These are phyloP conservation scores for Ascomycota sp. DNA, from an alignment of 2,329 filamentous ascomycete species.

Conservation along the genomic window DNA sequence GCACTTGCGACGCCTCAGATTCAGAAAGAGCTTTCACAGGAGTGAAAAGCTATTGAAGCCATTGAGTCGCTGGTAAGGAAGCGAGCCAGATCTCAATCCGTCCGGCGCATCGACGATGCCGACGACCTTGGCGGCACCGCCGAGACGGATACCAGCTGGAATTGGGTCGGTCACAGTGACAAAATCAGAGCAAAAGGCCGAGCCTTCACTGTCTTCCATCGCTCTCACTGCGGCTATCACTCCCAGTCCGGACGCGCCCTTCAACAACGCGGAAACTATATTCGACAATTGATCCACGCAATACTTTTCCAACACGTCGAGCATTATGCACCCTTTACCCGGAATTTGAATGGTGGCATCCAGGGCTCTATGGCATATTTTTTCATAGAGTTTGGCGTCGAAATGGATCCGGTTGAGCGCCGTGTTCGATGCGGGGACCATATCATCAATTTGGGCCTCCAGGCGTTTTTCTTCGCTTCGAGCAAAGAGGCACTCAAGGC, in stretches of 20 bases:
- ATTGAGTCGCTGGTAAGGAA: conserved; percentile 40
- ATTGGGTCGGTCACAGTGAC: conserved; percentile 6
- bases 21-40: conserved; percentile 30
- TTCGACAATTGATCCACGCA: conserved; percentile 37
- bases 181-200: conserved; percentile 4
- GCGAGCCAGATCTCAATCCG: conserved; percentile 22
- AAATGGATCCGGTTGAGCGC: too few relatives aligned
- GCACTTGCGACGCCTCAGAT: conserved; percentile 24
- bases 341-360: conserved; percentile 3
- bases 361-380: conserved; percentile 66
- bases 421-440: conserved; percentile 1
- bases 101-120: conserved; percentile 14
- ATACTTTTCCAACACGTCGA: conserved; percentile 19
- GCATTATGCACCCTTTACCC: conserved; percentile 10
- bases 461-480: conserved; percentile 1
- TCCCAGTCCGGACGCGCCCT: too few relatives aligned
- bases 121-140: conserved; percentile 4
- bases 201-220: neutral
- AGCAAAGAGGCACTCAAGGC: conserved; percentile 1
- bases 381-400: conserved; percentile 62
- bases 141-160: conserved; percentile 3
- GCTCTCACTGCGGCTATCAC: too few relatives aligned
- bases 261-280: conserved; percentile 30
- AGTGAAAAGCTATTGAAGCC: conserved; percentile 39
- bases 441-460: conserved; percentile 1